phyloP scores from a whole-genome alignment of 2,329 filamentous ascomycete species.

The Claviceps lovelessii region DNA sequence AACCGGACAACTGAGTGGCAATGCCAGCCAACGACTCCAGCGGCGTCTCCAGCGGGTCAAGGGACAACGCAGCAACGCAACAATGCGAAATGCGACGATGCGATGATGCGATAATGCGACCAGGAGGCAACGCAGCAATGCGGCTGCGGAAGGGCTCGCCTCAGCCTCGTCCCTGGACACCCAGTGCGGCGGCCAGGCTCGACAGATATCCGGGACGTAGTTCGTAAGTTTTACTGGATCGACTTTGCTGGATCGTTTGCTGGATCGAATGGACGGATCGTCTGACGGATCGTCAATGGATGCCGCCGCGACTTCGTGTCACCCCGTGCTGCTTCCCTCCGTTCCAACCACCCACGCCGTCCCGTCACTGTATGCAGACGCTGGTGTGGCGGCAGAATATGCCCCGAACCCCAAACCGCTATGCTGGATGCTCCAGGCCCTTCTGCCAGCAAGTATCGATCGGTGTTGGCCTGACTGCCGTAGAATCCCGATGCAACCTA shows the following conservation, averaged over 20 bases:
- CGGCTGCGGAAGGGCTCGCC: neutral
- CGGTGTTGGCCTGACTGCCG: neutral
- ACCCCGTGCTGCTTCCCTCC: neutral
- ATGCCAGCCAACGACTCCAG: neutral
- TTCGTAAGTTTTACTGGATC: too few relatives aligned
- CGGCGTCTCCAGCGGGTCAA: neutral
- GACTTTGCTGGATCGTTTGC: too few relatives aligned
- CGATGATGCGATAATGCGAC: neutral
- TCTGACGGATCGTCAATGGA: neutral
- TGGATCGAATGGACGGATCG: neutral
- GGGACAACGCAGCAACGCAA: neutral
- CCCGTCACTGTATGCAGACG: too few relatives aligned
- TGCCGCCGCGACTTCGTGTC: too few relatives aligned
- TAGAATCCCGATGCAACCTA: neutral
- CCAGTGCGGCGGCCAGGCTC: too few relatives aligned
- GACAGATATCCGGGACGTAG: too few relatives aligned
- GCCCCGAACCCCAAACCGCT: neutral
- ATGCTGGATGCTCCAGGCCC: neutral
- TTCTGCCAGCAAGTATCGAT: neutral
- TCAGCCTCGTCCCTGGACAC: neutral
- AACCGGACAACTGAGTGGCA: neutral
- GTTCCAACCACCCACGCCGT: neutral
- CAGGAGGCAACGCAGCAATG: neutral
- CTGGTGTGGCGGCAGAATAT: neutral
- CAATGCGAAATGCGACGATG: neutral